Base-by-base conservation (phyloP, 2,329 filamentous ascomycete genomes). In the Pseudopyrenochaeta lycopersici region DNA sequence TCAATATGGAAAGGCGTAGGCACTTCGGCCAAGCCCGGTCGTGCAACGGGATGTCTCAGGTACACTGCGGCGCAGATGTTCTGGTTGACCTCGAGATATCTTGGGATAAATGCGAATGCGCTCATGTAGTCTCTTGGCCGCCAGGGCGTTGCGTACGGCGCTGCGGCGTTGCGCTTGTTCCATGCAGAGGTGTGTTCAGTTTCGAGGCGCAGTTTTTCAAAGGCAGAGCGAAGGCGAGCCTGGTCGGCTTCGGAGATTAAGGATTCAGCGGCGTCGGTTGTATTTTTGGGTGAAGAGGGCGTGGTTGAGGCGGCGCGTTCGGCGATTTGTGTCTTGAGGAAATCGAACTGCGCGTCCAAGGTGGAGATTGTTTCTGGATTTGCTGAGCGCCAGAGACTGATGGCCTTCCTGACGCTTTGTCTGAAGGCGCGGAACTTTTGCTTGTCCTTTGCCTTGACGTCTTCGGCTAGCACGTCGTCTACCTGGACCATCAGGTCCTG, bases 31-130 rank as follows among this genome's bases (percentile, higher is more conserved):
- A 86, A 70, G 10, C 93, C 92, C 2, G 89, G 89, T 56, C 93
- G 84, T 21, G 92, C 95, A 38, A 98, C 94, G 0, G 95, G 95
- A 80, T 99, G 94, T 52, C 95, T 85, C 58, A 99, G 80, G 76
- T 99, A 99, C 35, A 99, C 92, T 10, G 95, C 95, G 1, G 93
- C 89, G 78, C 95, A 99, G 68, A 98, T 90, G 71, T 93, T 96
- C 77, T 96, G 95, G 82, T 98, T 97, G 66, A 99, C 95, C 80
- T 99, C 96, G 56, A 99, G 85, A 76, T 98, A 99, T 48, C 90
- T 83, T 10, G 95, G 95, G 64, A 99, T 92, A 77, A 97, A 97
- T 20, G 93, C 92, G 77, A 99, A 99, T 0, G 93, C 88, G 46
- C 86, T 84, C 90, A 99, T 96, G 77, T 86, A 98, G 46, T 89